A percentile compares a stretch with the other conserved stretches of the same genome.
These are phyloP conservation scores for Pichia gijzeniarum DNA, from an alignment of 805 yeast species.

Conservation along the genomic window DNA sequence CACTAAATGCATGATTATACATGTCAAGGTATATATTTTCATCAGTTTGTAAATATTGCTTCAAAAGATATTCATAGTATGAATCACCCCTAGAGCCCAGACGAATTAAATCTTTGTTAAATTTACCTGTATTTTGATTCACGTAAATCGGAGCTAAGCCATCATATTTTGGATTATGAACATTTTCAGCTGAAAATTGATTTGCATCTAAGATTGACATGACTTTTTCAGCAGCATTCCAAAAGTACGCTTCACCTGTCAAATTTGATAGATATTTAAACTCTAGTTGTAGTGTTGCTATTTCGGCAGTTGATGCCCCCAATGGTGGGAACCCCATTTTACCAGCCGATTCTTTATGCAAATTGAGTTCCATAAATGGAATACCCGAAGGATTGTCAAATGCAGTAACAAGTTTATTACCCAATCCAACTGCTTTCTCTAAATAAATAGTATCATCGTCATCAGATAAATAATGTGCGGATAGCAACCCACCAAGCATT, in stretches of 20 bases:
- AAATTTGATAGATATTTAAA: slow-evolving; percentile 73
- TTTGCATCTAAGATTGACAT: slow-evolving; percentile 64
- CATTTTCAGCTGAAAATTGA: slow-evolving; percentile 34
- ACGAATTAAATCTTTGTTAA: slow-evolving; percentile 58
- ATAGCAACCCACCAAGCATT: slow-evolving; percentile 88
- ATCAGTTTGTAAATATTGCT: slow-evolving; percentile 77
- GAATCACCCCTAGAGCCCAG: slow-evolving; percentile 92
- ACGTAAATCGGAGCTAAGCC: slow-evolving; percentile 83
- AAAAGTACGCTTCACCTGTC: slow-evolving; percentile 72
- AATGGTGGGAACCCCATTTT: slow-evolving; percentile 52
- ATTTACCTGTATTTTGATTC: slow-evolving; percentile 66
- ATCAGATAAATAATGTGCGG: slow-evolving; percentile 66
- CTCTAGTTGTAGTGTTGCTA: slow-evolving; percentile 79
- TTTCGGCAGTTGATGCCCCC: slow-evolving; percentile 90
- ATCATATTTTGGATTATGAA: slow-evolving; percentile 29
- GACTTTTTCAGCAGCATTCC: slow-evolving; percentile 73
- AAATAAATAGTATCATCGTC: slow-evolving; percentile 51
- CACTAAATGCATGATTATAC: slow-evolving; percentile 72
- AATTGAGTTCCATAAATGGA: slow-evolving; percentile 75
- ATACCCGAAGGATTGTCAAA: slow-evolving; percentile 62
- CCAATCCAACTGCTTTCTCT: slow-evolving; percentile 74
- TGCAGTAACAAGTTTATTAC: slow-evolving; percentile 64
- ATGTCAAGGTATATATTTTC: slow-evolving; percentile 63
- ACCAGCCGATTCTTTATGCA: slow-evolving; percentile 52
- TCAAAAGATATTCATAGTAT: slow-evolving; percentile 81